phyloP scores from a whole-genome alignment of 139 green algal genomes.

The Pleodorina starrii region DNA sequence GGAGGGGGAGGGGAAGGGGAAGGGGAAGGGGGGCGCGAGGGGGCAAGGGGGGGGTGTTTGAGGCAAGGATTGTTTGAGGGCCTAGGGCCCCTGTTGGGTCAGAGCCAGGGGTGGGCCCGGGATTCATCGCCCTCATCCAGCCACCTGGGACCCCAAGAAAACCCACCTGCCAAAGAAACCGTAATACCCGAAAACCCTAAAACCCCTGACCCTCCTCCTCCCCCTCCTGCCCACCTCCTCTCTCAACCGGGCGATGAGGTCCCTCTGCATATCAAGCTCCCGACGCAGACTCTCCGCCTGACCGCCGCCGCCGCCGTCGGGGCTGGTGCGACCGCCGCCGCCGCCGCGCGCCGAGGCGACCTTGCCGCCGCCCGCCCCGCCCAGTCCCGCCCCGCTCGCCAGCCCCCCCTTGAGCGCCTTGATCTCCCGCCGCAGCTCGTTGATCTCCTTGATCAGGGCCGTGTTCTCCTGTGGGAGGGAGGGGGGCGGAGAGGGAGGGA shows the following conservation, averaged over 20 bases:
- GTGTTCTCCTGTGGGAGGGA: constrained; percentile 79
- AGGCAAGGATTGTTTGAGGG: no score
- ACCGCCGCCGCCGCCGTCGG: background rate
- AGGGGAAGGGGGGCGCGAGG: background rate
- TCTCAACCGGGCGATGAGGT: constrained; percentile 61
- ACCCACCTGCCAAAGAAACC: no score
- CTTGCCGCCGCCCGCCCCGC: background rate
- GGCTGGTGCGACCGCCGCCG: background rate
- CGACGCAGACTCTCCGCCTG: constrained; percentile 24
- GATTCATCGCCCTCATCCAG: no score
- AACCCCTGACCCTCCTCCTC: background rate
- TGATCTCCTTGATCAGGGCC: constrained; percentile 91
- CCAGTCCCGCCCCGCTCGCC: background rate
- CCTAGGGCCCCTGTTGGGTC: no score
- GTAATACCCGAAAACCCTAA: no score
- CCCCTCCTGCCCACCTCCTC: constrained; percentile 45
- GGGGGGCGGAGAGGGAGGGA: background rate
- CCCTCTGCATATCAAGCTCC: constrained; percentile 68
- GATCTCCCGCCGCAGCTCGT: constrained; percentile 89
- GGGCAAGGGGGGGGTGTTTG: no score
- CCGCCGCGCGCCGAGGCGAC: background rate
- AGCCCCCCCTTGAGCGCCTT: constrained; percentile 54
- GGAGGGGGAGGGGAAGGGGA: background rate
- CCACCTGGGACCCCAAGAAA: no score
- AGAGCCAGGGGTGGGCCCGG: no score